A percentile compares a stretch with the other conserved stretches of the same genome.
Evolutionary conservation across 164 flowering plant species (phyloP).

Genomic region (Paratinospora sagittata): DNA sequence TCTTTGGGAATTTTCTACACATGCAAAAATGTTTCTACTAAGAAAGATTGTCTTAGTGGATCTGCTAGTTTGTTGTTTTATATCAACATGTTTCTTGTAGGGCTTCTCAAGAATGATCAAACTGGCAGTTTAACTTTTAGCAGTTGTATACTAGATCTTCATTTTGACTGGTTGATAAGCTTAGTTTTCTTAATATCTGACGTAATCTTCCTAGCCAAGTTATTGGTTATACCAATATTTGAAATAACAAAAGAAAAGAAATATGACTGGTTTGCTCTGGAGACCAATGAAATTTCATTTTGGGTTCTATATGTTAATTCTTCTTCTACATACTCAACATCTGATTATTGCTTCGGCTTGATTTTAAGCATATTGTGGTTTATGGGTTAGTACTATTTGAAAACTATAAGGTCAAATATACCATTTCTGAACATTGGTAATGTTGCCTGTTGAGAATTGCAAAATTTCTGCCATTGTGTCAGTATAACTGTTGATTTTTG

Average conservation of each 20-base stretch:
- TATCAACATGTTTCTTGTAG: not conserved
- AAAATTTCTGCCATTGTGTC: no score
- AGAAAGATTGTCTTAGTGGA: not conserved
- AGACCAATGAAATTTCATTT: not conserved
- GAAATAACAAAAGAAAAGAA: no score
- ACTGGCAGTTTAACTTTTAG: not conserved
- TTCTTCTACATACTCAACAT: no score
- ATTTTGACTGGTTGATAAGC: not conserved
- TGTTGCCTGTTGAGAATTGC: no score
- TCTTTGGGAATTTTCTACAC: not conserved
- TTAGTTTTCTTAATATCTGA: no score
- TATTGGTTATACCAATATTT: not conserved
- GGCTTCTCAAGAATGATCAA: not conserved
- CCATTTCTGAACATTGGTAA: no score
- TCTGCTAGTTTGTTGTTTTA: not conserved
- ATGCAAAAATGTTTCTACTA: not conserved
- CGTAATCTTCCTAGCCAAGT: not conserved
- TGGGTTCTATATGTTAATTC: no score
- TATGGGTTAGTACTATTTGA: no score
- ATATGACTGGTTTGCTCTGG: not conserved
- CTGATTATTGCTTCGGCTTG: not conserved
- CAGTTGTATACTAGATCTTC: not conserved
- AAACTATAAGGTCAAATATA: no score
- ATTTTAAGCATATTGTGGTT: no score
- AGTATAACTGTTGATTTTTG: no score